Evolutionary conservation across 768 basidiomycete species (phyloP), one percentile per base, ranked within the genome.

Genomic region (Trametopsis cervina): DNA sequence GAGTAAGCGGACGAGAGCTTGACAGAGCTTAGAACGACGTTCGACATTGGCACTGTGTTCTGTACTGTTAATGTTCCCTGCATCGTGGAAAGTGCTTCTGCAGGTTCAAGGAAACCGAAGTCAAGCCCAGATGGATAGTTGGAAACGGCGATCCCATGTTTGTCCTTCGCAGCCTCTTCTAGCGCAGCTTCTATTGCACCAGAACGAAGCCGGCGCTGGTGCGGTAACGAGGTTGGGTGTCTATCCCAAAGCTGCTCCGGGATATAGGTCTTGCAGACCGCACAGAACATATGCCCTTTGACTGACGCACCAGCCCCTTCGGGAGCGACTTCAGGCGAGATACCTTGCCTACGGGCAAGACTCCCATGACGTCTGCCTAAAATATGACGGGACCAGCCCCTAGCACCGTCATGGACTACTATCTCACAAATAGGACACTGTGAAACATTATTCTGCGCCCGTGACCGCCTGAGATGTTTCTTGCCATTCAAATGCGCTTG

Each of bases 151-250:
- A 81, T 60, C 0, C 75, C 77, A 40, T 80, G 65, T 44, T 77
- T 78, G 51, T 82, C 78, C 36, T 68, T 70, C 43, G 78, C 74
- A 0, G 78, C 74, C 36, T 76, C 75, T 10, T 77, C 75, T 12
- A 79, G 46, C 0, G 69, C 74, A 1, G 66, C 60, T 36, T 67
- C 65, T 51, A 73, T 74, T 4, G 63, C 57, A 0, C 68, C 52
- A 48, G 68, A 77, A 54, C 71, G 68, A 21, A 67, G 68, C 24
- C 60, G 63, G 20, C 51, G 49, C 52, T 80, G 78, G 47, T 52
- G 51, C 1, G 43, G 13, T 22, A 33, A 25, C 20, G 36, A 18
- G 18, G 25, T 24, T 13, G 54, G 60, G 53, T 79, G 77, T 0
- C 29, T 24, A 2, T 45, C 21, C 76, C 72, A 77, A 13, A 54